These are phyloP conservation scores for Forsythia suspensa DNA, from an alignment of 257 asterid species.

Conservation along the genomic window DNA sequence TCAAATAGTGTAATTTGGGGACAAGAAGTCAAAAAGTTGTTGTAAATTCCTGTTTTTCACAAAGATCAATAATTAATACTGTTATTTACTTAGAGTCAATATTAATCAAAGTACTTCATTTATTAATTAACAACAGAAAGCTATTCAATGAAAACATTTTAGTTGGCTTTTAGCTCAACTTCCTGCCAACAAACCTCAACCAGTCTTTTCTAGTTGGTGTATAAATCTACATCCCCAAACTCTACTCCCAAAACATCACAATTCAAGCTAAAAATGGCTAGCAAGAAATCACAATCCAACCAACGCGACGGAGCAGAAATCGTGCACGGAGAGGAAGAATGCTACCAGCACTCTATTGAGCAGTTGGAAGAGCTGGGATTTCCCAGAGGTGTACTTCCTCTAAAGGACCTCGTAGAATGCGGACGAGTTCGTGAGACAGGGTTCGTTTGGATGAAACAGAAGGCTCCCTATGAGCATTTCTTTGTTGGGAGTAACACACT, in stretches of 20 bases:
- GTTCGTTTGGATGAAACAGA: conserved; percentile 91
- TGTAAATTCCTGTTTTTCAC: no score
- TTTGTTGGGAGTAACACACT: conserved; percentile 52
- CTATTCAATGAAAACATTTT: neutral
- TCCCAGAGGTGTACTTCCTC: conserved; percentile 83
- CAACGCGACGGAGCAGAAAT: conserved; percentile 66
- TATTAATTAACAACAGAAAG: neutral
- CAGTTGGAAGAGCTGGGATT: conserved; percentile 75
- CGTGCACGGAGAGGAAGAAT: conserved; percentile 59
- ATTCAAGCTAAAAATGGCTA: conserved; percentile 40
- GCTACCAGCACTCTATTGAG: conserved; percentile 57
- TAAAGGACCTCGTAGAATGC: conserved; percentile 83
- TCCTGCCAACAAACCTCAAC: neutral
- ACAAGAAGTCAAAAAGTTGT: no score
- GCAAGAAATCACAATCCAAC: conserved; percentile 33
- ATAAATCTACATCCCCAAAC: neutral
- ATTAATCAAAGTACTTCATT: no score
- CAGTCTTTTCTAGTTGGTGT: neutral
- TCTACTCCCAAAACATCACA: neutral
- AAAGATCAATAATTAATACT: no score
- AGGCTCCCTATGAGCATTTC: conserved; percentile 75
- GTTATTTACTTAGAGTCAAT: no score
- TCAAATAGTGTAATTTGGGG: no score
- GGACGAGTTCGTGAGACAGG: conserved; percentile 80
- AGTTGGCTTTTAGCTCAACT: neutral